These are phyloP conservation scores for Cladorrhinum samala DNA, from an alignment of 495 filamentous ascomycete species.

Conservation along the genomic window DNA sequence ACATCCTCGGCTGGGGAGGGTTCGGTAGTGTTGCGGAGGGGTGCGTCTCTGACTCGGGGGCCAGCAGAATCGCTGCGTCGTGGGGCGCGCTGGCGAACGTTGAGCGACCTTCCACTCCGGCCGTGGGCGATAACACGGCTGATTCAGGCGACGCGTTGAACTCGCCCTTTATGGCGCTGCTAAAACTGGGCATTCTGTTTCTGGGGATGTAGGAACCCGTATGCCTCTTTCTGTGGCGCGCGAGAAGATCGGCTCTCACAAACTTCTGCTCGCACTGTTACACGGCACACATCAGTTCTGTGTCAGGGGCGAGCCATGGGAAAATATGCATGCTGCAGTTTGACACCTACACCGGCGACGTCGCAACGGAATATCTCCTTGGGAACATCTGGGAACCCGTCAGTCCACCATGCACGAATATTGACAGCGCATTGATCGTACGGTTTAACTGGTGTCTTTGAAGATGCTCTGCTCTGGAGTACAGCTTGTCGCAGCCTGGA, in stretches of 20 bases:
- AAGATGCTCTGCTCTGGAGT: slow-evolving; percentile 92
- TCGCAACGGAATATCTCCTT: slow-evolving; percentile 95
- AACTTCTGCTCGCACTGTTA: slow-evolving; percentile 70
- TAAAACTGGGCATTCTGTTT: slow-evolving; percentile 74
- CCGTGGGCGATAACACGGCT: slow-evolving; percentile 24
- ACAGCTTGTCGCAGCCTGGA: slow-evolving; percentile 85
- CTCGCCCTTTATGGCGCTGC: slow-evolving; percentile 41
- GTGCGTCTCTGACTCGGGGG: slow-evolving; percentile 32
- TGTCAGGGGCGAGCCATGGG: not conserved
- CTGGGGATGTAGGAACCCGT: slow-evolving; percentile 85
- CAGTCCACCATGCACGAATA: slow-evolving; percentile 10
- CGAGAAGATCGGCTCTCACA: slow-evolving; percentile 85
- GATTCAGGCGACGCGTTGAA: slow-evolving; percentile 15
- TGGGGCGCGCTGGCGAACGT: slow-evolving; percentile 38
- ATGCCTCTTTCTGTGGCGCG: slow-evolving; percentile 87
- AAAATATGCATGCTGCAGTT: not conserved
- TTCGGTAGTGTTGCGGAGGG: slow-evolving; percentile 22
- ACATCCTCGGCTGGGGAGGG: slow-evolving; percentile 14
- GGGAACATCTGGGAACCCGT: slow-evolving; percentile 69
- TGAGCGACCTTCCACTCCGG: slow-evolving; percentile 28
- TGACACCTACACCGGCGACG: slow-evolving; percentile 52
- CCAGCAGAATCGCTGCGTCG: slow-evolving; percentile 42
- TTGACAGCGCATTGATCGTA: slow-evolving; percentile 18
- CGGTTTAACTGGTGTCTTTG: slow-evolving; percentile 49
- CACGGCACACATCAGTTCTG: slow-evolving; percentile 7